Base-by-base conservation (phyloP, 352 stramenopile species). In the Blastocystis sp. region DNA sequence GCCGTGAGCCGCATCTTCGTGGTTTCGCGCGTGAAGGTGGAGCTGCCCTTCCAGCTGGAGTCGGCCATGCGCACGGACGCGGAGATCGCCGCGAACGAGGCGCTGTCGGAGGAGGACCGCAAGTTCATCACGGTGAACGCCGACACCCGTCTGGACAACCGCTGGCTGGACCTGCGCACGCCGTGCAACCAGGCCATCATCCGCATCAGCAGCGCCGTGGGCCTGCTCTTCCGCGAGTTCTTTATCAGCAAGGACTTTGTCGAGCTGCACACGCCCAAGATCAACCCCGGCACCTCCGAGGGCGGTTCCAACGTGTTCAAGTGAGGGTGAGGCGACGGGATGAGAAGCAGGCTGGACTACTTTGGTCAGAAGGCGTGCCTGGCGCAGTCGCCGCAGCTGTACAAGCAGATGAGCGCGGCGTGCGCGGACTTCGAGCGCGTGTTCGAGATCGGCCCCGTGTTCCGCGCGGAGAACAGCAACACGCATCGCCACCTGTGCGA, bases 401-500 rank as follows among this genome's bases (percentile, higher is more conserved):
- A 99, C 93, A 99, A 99, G 92, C 97, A 99, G 90, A 99, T 99
- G 95, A 94, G 94, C 52, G 96, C 95, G 65, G 96, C 97, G 34
- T 98, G 96, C 90, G 95, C 95, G 60, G 97, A 96, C 42, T 97
- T 99, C 84, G 96, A 98, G 90, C 94, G 96, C 68, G 96, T 99
- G 63, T 98, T 98, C 91, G 93, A 94, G 79, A 96, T 99, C 89
- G 97, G 96, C 19, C 97, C 97, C 3, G 97, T 99, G 7, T 99
- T 99, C 91, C 95, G 97, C 90, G 97, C 97, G 3, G 97, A 99
- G 92, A 98, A 99, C 91, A 98, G 93, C 70, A 98, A 98, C 91
- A 99, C 97, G 57, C 93, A 97, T 90, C 93, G 97, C 89, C 97
- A 99, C 92, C 95, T 99, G 91, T 99, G 96, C 92, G 97, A 99